A percentile compares a stretch with the other conserved stretches of the same genome.
Evolutionary conservation across 1,284 basidiomycete genomes (phyloP).

Genomic region (Puccinia novopanici): DNA sequence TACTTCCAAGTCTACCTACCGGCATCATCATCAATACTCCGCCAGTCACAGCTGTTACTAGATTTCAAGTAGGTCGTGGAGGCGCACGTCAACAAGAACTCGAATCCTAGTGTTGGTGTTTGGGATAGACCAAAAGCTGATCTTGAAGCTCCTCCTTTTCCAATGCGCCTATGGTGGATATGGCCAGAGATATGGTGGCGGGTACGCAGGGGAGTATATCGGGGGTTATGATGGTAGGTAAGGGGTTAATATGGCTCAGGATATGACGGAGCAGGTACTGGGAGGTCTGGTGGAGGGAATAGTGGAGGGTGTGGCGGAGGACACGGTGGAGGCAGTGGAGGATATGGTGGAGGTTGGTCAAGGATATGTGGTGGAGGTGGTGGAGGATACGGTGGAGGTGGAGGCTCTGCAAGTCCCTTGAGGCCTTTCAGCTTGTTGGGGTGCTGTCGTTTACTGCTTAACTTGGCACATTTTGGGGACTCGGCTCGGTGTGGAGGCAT

Average conservation of each 20-base stretch:
- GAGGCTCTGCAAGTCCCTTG: no score
- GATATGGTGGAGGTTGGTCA: not conserved
- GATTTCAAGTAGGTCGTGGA: not conserved
- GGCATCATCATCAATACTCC: not conserved
- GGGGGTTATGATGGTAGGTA: not conserved
- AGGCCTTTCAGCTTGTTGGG: no score
- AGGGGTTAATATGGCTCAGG: not conserved
- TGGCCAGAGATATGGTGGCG: not conserved
- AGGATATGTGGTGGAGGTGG: no score
- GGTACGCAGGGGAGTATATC: not conserved
- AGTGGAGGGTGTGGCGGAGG: not conserved
- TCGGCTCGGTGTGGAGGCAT: no score
- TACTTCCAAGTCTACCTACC: not conserved
- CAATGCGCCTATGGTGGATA: not conserved
- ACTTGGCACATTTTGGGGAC: no score
- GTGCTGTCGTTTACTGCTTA: no score
- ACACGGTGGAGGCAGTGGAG: not conserved
- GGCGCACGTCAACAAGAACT: not conserved
- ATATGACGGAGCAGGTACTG: not conserved
- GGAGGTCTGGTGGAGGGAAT: not conserved
- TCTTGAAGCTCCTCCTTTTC: not conserved
- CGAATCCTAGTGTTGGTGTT: not conserved
- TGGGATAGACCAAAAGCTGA: no score
- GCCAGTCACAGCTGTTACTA: constrained; percentile 5
- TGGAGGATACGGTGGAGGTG: not conserved